These are phyloP conservation scores for Pseudocercospora cruenta DNA, from an alignment of 2,329 filamentous ascomycete species.

Conservation along the genomic window DNA sequence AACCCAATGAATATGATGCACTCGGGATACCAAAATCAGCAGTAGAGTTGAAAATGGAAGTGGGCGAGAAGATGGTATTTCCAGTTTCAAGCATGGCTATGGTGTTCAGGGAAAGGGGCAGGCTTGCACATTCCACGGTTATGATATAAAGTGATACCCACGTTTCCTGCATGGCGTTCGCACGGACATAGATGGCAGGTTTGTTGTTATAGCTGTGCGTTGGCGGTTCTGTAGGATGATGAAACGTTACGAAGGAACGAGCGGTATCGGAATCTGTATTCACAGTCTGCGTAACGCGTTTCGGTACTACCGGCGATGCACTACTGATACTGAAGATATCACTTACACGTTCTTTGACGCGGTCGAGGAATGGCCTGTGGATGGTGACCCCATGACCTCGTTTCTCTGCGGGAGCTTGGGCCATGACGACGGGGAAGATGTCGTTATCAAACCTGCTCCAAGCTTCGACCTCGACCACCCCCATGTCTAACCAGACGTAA, in stretches of 20 bases:
- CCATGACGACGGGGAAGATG: not conserved
- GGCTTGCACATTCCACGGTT: not conserved
- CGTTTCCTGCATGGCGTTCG: constrained; percentile 10
- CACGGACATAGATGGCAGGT: not conserved
- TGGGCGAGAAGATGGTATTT: not conserved
- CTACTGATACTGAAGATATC: not conserved
- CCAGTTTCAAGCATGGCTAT: constrained; percentile 2
- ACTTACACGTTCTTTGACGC: not conserved
- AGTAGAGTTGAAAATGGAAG: constrained; percentile 1
- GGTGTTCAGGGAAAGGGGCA: constrained; percentile 11
- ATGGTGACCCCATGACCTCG: not conserved
- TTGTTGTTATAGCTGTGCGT: not conserved
- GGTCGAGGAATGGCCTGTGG: not conserved
- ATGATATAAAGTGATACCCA: constrained; percentile 16
- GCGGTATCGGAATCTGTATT: not conserved
- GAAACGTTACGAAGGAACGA: not conserved
- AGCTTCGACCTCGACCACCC: constrained; percentile 4
- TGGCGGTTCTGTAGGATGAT: not conserved
- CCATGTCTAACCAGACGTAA: not conserved
- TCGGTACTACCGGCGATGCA: not conserved
- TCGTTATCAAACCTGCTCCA: not conserved
- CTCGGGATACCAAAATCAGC: constrained; percentile 25
- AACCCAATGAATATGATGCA: constrained; percentile 36
- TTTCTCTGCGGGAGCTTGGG: not conserved
- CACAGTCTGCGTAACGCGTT: not conserved